Conservation (phyloP, 306 rosid genomes). For the Cotoneaster glaucophyllus region DNA sequence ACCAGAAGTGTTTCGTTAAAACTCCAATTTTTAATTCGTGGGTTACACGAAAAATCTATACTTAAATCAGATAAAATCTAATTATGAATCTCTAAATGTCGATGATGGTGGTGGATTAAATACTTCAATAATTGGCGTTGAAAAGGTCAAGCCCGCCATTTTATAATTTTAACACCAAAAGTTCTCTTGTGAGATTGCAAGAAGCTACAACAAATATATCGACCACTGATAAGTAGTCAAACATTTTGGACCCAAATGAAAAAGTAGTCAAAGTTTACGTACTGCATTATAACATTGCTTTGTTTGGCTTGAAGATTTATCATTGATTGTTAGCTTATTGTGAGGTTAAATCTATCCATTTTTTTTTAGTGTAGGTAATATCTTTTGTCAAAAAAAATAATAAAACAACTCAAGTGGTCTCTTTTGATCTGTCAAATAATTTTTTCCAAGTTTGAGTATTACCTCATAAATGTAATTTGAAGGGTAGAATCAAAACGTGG, state of each 20-base stretch:
- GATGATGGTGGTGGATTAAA: neutral
- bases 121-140: neutral
- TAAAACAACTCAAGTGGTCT: no score
- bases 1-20: no score
- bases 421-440: no score
- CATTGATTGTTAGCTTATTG: no score
- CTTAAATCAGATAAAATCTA: neutral
- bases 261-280: neutral
- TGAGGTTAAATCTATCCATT: accelerated
- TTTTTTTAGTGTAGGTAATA: no score
- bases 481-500: no score
- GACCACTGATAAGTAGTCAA: neutral
- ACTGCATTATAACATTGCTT: neutral
- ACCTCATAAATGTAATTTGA: no score
- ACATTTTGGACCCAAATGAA: neutral
- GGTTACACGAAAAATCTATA: neutral
- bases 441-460: no score
- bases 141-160: neutral
- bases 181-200: neutral
- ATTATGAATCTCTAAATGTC: neutral
- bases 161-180: neutral
- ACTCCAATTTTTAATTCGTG: no score
- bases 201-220: neutral
- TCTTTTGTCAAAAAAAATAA: no score
- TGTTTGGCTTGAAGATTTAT: neutral